A percentile compares a stretch with the other conserved stretches of the same genome.
phyloP scores from a whole-genome alignment of 805 yeast genomes.

The Wickerhamomyces bovis region DNA sequence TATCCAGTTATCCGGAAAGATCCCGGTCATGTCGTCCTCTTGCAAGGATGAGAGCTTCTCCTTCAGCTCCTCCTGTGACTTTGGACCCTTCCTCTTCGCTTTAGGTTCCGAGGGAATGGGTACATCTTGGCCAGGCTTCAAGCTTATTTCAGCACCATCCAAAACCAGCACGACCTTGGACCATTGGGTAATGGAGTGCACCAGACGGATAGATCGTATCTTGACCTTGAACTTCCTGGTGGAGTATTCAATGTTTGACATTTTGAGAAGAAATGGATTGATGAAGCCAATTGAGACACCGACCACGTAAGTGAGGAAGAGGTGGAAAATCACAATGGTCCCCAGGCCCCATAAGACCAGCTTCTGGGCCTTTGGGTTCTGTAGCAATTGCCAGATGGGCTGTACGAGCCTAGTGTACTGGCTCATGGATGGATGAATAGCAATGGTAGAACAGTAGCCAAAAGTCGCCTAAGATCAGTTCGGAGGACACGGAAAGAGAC shows the following conservation, averaged over 20 bases:
- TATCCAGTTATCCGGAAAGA: slow-evolving; percentile 8
- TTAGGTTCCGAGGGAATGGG: neutral
- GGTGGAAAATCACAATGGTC: neutral
- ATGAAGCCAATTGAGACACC: slow-evolving; percentile 25
- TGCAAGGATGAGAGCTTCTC: slow-evolving; percentile 9
- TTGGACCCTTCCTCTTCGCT: neutral
- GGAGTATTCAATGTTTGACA: slow-evolving; percentile 12
- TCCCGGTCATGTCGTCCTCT: slow-evolving; percentile 12
- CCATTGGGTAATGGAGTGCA: slow-evolving; percentile 11
- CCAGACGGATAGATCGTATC: slow-evolving; percentile 12
- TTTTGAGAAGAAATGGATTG: slow-evolving; percentile 23
- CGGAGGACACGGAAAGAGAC: neutral
- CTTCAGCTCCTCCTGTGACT: neutral
- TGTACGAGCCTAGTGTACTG: neutral
- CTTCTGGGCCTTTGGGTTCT: slow-evolving; percentile 3
- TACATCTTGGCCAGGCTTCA: neutral
- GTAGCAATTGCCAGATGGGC: neutral
- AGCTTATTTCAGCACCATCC: slow-evolving; percentile 14
- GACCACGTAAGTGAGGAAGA: slow-evolving; percentile 10
- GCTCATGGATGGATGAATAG: neutral
- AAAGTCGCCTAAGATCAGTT: neutral
- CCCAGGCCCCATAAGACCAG: neutral
- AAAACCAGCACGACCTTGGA: slow-evolving; percentile 13
- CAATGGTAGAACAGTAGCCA: neutral
- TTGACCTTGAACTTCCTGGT: slow-evolving; percentile 6